Evolutionary conservation across 805 yeast species (phyloP).

Genomic region (Monosporozyma aquatica): DNA sequence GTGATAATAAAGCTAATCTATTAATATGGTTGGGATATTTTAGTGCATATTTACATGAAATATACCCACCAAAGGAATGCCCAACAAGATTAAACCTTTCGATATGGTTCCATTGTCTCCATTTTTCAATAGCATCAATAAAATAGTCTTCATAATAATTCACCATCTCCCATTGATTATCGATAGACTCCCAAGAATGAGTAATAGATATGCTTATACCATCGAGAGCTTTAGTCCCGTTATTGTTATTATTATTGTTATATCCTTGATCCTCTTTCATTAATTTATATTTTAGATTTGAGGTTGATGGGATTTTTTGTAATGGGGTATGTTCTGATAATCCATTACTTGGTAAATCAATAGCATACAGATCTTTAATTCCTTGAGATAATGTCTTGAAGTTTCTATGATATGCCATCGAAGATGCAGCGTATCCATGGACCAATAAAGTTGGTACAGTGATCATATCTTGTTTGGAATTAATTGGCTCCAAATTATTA

Average conservation of each 20-base stretch:
- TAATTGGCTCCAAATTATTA: conserved; percentile 12
- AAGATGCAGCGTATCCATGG: conserved; percentile 92
- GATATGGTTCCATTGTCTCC: conserved; percentile 46
- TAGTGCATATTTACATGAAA: conserved; percentile 55
- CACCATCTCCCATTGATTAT: conserved; percentile 9
- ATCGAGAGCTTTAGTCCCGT: no score
- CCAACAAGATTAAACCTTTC: conserved; percentile 55
- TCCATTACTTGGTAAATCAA: conserved; percentile 69
- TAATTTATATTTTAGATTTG: neutral
- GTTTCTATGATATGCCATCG: conserved; percentile 72
- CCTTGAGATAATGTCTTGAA: conserved; percentile 40
- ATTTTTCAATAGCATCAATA: conserved; percentile 48
- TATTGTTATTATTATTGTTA: no score
- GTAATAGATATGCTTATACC: neutral
- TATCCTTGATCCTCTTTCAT: neutral
- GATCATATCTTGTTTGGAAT: conserved; percentile 8
- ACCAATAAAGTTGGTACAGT: conserved; percentile 43
- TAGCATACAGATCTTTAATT: conserved; percentile 53
- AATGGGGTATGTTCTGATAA: conserved; percentile 45
- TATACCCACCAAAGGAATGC: conserved; percentile 73
- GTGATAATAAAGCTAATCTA: conserved; percentile 55
- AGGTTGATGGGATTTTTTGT: neutral
- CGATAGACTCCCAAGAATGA: neutral
- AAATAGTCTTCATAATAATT: conserved; percentile 46
- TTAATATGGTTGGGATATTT: conserved; percentile 47